phyloP scores from a whole-genome alignment of 768 basidiomycete species.

The Leccinum uliginosum region DNA sequence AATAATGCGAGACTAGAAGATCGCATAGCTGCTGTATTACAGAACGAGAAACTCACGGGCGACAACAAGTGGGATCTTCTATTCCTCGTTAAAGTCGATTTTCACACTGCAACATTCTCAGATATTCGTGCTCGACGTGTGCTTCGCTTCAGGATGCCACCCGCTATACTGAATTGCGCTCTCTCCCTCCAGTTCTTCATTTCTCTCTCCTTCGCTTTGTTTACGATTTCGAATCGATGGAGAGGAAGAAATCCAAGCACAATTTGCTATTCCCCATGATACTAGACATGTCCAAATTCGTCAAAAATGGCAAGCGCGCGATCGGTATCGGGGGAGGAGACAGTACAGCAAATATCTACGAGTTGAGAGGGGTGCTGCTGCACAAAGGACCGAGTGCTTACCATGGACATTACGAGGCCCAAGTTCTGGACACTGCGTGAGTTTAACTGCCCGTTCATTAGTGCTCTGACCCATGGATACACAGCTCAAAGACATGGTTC shows the following conservation, averaged over 20 bases:
- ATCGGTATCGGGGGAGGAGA: slow-evolving; percentile 14
- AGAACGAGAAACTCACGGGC: slow-evolving; percentile 69
- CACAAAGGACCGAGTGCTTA: slow-evolving; percentile 94
- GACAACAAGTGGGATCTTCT: slow-evolving; percentile 66
- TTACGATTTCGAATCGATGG: slow-evolving; percentile 72
- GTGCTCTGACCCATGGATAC: slow-evolving; percentile 3
- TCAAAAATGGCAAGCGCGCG: slow-evolving; percentile 32
- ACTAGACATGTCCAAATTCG: slow-evolving; percentile 69
- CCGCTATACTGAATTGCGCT: slow-evolving; percentile 64
- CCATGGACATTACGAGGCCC: slow-evolving; percentile 85
- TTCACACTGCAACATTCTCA: slow-evolving; percentile 24
- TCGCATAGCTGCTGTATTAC: slow-evolving; percentile 58
- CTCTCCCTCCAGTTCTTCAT: slow-evolving; percentile 84
- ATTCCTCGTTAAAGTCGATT: not conserved
- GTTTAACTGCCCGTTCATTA: slow-evolving; percentile 18
- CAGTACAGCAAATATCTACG: slow-evolving; percentile 50
- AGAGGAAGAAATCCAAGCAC: slow-evolving; percentile 85
- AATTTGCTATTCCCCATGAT: slow-evolving; percentile 69
- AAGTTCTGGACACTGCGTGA: slow-evolving; percentile 70
- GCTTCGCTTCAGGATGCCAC: slow-evolving; percentile 71
- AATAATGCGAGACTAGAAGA: slow-evolving; percentile 71
- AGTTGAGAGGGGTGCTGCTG: slow-evolving; percentile 77
- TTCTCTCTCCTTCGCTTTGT: slow-evolving; percentile 93
- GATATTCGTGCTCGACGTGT: slow-evolving; percentile 81
- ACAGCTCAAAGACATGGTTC: slow-evolving; percentile 73